Evolutionary conservation across 495 filamentous ascomycete genomes (phyloP).

Genomic region (Penicillium simplicissimum): DNA sequence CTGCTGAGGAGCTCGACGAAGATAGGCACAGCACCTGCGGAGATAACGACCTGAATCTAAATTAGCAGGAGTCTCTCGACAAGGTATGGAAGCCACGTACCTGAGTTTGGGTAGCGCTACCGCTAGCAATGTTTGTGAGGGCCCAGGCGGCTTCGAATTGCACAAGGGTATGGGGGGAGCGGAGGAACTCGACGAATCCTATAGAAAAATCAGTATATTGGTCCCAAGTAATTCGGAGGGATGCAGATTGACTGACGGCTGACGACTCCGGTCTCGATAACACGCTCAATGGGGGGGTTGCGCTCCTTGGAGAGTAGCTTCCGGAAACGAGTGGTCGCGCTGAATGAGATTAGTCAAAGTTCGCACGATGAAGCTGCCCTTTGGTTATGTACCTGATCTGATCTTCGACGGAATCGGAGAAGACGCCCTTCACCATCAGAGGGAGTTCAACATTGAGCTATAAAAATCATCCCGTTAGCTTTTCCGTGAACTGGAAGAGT

Average conservation of each 20-base stretch:
- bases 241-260: conserved; percentile 49
- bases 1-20: conserved; percentile 94
- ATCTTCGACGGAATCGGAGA: conserved; percentile 96
- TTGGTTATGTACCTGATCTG: conserved; percentile 70
- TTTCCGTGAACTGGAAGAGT: conserved; percentile 8
- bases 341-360: not conserved
- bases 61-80: not conserved
- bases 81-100: not conserved
- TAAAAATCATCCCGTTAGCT: conserved; percentile 41
- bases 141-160: conserved; percentile 99
- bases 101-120: conserved; percentile 95
- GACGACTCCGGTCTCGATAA: conserved; percentile 98
- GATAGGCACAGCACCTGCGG: conserved; percentile 96
- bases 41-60: conserved; percentile 75
- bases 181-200: conserved; percentile 92
- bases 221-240: no score
- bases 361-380: no score
- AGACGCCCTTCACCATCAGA: conserved; percentile 95
- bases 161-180: conserved; percentile 95
- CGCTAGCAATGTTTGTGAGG: conserved; percentile 98
- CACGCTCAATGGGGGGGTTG: conserved; percentile 98
- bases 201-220: not conserved
- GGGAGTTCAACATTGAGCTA: conserved; percentile 98
- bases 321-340: conserved; percentile 93
- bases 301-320: conserved; percentile 98